A percentile compares a stretch with the other conserved stretches of the same genome.
These are phyloP conservation scores for Vitellaria paradoxa DNA, from an alignment of 179 eudicot genomes.

Conservation along the genomic window DNA sequence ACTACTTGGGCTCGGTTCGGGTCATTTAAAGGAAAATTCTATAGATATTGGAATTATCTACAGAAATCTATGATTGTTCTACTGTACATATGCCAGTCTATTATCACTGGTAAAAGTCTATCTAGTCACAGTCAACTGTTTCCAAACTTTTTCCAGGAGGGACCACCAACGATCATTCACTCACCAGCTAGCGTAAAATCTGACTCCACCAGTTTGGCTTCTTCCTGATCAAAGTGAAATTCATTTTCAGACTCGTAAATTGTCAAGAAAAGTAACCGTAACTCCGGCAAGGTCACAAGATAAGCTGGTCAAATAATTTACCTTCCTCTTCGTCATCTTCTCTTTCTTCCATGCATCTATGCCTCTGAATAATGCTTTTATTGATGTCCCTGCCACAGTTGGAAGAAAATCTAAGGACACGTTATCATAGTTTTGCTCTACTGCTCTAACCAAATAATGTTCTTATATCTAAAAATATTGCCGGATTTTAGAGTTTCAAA, in stretches of 20 bases:
- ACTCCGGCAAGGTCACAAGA: background rate
- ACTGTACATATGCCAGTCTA: too few relatives aligned
- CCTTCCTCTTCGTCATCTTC: constrained; percentile 41
- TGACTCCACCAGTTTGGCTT: constrained; percentile 37
- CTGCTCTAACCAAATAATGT: too few relatives aligned
- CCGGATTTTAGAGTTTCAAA: too few relatives aligned
- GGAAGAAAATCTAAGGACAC: background rate
- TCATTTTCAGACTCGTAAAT: background rate
- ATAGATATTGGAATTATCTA: too few relatives aligned
- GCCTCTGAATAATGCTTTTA: constrained; percentile 54
- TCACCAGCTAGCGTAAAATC: constrained; percentile 22
- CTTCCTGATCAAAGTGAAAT: constrained; percentile 43
- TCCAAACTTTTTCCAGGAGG: background rate
- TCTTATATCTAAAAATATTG: too few relatives aligned
- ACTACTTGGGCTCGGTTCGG: too few relatives aligned
- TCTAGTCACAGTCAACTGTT: too few relatives aligned
- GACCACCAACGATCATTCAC: background rate
- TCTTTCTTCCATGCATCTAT: constrained; percentile 68
- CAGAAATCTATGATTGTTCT: too few relatives aligned
- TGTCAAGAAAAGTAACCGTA: too few relatives aligned
- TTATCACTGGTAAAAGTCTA: background rate
- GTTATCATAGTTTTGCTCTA: background rate
- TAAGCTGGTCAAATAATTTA: constrained; percentile 2
- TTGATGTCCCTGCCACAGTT: constrained; percentile 48
- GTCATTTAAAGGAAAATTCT: too few relatives aligned